These are phyloP conservation scores for Citrus maxima DNA, from an alignment of 345 rosid genomes.

Conservation along the genomic window DNA sequence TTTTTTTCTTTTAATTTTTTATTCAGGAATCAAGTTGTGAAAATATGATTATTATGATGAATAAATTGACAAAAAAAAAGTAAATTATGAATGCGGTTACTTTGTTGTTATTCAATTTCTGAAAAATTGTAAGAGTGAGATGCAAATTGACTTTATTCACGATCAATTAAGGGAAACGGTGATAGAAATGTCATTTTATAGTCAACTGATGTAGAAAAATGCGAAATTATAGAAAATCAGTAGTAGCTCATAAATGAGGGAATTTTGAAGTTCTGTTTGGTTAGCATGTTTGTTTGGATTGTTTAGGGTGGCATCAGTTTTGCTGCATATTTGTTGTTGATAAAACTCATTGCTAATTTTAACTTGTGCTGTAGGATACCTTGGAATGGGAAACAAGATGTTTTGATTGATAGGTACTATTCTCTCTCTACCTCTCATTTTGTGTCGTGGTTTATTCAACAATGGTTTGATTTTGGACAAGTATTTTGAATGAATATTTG, in stretches of 20 bases:
- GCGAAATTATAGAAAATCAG: background rate
- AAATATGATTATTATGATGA: background rate
- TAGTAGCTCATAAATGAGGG: background rate
- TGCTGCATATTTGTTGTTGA: background rate
- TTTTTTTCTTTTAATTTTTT: background rate
- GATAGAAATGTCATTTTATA: background rate
- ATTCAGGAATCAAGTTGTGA: background rate
- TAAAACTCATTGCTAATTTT: background rate
- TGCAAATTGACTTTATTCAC: background rate
- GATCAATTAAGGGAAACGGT: background rate
- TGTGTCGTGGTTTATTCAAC: background rate
- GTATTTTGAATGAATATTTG: background rate
- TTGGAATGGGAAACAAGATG: slow-evolving; percentile 89
- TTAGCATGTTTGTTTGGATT: background rate
- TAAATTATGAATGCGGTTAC: background rate
- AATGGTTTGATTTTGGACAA: background rate
- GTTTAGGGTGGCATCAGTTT: background rate
- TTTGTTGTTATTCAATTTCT: background rate
- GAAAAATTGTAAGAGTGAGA: background rate
- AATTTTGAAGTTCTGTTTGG: background rate
- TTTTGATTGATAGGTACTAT: slow-evolving; percentile 69
- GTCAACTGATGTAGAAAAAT: background rate
- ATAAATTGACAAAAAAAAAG: no score
- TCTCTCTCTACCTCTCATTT: slow-evolving; percentile 1
- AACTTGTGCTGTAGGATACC: slow-evolving; percentile 53